A percentile compares a stretch with the other conserved stretches of the same genome.
phyloP scores from a whole-genome alignment of 495 filamentous ascomycete genomes.

The Neurospora pannonica region DNA sequence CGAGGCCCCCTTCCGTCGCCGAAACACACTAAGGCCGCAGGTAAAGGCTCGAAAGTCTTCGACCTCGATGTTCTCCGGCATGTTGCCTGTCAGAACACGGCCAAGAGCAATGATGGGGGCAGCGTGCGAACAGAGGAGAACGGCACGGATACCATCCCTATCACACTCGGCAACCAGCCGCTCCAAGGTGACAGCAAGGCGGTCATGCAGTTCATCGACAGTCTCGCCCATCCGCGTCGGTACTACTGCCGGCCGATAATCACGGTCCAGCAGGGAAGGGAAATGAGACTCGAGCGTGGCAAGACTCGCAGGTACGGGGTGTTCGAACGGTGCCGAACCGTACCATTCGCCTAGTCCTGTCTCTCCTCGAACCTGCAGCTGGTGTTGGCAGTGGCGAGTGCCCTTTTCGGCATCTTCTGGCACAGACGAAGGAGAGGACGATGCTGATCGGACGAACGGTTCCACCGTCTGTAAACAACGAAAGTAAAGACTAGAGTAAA shows the following conservation, averaged over 20 bases:
- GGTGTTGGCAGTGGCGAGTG: not conserved
- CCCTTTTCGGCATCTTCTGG: not conserved
- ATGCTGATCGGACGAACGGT: conserved; percentile 53
- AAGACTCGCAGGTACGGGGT: conserved; percentile 64
- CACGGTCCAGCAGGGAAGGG: conserved; percentile 42
- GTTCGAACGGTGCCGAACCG: conserved; percentile 67
- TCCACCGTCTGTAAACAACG: conserved; percentile 82
- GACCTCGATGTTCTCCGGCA: conserved; percentile 56
- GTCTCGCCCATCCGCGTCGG: conserved; percentile 68
- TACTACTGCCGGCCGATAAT: conserved; percentile 49
- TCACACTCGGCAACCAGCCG: conserved; percentile 66
- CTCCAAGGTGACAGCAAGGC: conserved; percentile 60
- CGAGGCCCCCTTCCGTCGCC: conserved; percentile 9
- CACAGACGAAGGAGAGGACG: conserved; percentile 11
- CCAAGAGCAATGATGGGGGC: conserved; percentile 81
- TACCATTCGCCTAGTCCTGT: conserved; percentile 88
- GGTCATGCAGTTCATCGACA: conserved; percentile 67
- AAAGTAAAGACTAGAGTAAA: conserved; percentile 86
- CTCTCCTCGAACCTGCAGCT: conserved; percentile 50
- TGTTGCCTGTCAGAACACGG: conserved; percentile 62
- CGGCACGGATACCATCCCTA: conserved; percentile 46
- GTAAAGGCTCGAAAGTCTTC: conserved; percentile 88
- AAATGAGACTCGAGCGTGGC: conserved; percentile 54
- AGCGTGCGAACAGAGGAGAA: conserved; percentile 85
- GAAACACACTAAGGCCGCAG: conserved; percentile 59